Conservation (phyloP, 1,284 basidiomycete species). For the Tausonia pullulans region DNA sequence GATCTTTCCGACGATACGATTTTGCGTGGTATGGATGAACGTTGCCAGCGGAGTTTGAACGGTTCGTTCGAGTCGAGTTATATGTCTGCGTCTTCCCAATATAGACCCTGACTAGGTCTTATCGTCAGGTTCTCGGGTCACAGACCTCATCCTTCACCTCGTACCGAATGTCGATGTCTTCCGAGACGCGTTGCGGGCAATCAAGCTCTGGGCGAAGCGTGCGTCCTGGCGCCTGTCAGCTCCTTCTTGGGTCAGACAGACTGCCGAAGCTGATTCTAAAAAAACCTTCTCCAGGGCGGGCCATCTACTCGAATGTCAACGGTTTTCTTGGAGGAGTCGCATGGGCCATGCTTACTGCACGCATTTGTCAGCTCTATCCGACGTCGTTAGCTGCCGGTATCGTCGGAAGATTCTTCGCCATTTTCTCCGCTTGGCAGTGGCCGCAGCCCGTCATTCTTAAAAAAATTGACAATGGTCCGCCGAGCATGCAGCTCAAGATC, state of each 20-base stretch:
- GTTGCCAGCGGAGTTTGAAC: constrained; percentile 87
- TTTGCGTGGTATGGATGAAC: constrained; percentile 84
- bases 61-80: constrained; percentile 41
- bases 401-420: constrained; percentile 92
- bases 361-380: constrained; percentile 97
- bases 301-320: constrained; percentile 96
- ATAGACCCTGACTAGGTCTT: constrained; percentile 8
- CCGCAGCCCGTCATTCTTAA: constrained; percentile 93
- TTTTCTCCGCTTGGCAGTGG: constrained; percentile 97
- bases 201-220: constrained; percentile 97
- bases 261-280: not conserved
- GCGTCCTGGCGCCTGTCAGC: constrained; percentile 29
- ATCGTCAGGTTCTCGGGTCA: constrained; percentile 74
- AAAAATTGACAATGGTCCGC: constrained; percentile 87
- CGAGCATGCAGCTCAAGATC: constrained; percentile 67
- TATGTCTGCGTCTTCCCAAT: not conserved
- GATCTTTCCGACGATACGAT: constrained; percentile 84
- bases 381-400: constrained; percentile 89
- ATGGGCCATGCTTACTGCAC: constrained; percentile 95
- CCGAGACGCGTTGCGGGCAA: constrained; percentile 84
- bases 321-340: constrained; percentile 97
- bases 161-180: constrained; percentile 93
- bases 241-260: constrained; percentile 5
- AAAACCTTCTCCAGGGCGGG: constrained; percentile 51
- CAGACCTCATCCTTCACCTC: constrained; percentile 87